Percentiles rank a stretch among this genome's conserved stretches.
Conservation (phyloP, 1,284 basidiomycete genomes). For the Boletus albobrunnescens region DNA sequence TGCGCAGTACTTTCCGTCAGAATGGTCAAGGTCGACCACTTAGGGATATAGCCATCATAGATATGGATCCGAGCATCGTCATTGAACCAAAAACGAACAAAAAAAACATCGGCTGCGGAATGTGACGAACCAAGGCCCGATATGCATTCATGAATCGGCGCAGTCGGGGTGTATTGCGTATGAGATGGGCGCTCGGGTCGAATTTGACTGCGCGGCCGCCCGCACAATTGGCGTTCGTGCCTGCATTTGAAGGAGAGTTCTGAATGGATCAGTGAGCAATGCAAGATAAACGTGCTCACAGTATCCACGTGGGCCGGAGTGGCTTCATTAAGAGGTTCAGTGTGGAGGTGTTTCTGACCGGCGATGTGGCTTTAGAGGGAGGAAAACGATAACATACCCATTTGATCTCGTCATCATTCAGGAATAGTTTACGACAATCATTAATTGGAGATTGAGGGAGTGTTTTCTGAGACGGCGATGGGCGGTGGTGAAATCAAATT, state of each 20-base stretch:
- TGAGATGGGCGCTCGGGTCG: slow-evolving; percentile 18
- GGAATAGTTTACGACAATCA: slow-evolving; percentile 22
- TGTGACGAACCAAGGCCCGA: slow-evolving; percentile 4
- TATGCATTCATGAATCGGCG: slow-evolving; percentile 15
- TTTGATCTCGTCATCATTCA: slow-evolving; percentile 4
- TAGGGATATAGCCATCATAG: slow-evolving; percentile 10
- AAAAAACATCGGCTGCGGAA: not conserved
- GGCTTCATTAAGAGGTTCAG: not conserved
- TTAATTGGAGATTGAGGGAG: slow-evolving; percentile 17
- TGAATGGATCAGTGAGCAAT: not conserved
- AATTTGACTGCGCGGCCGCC: slow-evolving; percentile 1
- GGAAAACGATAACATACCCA: not conserved
- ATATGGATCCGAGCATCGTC: slow-evolving; percentile 13
- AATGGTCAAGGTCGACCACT: slow-evolving; percentile 6
- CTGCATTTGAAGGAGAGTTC: slow-evolving; percentile 1
- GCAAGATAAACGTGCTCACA: slow-evolving; percentile 1
- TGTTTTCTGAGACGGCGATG: slow-evolving; percentile 1
- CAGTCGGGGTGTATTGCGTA: slow-evolving; percentile 3
- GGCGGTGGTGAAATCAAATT: too few relatives aligned
- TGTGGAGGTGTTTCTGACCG: slow-evolving; percentile 3
- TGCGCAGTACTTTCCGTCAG: slow-evolving; percentile 1
- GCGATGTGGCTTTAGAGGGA: slow-evolving; percentile 16
- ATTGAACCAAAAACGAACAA: not conserved
- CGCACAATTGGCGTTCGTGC: slow-evolving; percentile 3
- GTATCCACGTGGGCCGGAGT: slow-evolving; percentile 11